Conservation (phyloP, 441 rosid genomes). For the Erysimum cheiri region DNA sequence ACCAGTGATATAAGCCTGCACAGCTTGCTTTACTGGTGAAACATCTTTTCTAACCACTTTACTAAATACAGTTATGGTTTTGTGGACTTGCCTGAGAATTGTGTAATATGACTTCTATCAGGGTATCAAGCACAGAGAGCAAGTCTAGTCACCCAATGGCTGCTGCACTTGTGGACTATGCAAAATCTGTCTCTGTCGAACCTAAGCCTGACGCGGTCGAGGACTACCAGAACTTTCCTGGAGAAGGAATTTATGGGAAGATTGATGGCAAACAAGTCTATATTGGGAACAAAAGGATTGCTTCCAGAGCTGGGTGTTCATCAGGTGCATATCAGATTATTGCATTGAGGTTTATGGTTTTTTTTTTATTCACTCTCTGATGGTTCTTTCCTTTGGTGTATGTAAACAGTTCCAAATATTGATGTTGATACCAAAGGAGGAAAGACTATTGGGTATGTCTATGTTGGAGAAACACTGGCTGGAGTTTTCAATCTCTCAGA, state of each 20-base stretch:
- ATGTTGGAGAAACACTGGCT: slow-evolving; percentile 47
- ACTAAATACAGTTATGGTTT: not conserved
- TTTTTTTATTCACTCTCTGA: not conserved
- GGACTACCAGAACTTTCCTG: slow-evolving; percentile 77
- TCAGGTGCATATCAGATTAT: slow-evolving; percentile 50
- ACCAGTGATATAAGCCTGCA: slow-evolving; percentile 46
- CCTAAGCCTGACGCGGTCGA: slow-evolving; percentile 76
- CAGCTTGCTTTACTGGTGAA: slow-evolving; percentile 73
- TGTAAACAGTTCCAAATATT: slow-evolving; percentile 50
- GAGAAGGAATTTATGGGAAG: slow-evolving; percentile 84
- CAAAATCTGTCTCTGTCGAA: slow-evolving; percentile 57
- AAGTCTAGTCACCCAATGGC: slow-evolving; percentile 98
- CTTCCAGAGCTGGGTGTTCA: slow-evolving; percentile 62
- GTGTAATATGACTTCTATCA: slow-evolving; percentile 28
- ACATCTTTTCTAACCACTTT: slow-evolving; percentile 7
- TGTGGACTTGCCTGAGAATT: not conserved
- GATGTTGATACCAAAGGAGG: slow-evolving; percentile 52
- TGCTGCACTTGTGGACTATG: slow-evolving; percentile 69
- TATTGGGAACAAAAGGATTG: slow-evolving; percentile 78
- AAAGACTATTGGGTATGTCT: slow-evolving; percentile 70
- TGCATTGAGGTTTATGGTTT: not conserved
- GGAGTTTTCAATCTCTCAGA: slow-evolving; percentile 82
- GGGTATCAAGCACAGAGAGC: slow-evolving; percentile 93
- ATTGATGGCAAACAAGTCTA: slow-evolving; percentile 68
- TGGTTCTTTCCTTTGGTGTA: slow-evolving; percentile 24